Base-by-base conservation (phyloP, 2,329 filamentous ascomycete species). In the Hymenoscyphus infarciens region DNA sequence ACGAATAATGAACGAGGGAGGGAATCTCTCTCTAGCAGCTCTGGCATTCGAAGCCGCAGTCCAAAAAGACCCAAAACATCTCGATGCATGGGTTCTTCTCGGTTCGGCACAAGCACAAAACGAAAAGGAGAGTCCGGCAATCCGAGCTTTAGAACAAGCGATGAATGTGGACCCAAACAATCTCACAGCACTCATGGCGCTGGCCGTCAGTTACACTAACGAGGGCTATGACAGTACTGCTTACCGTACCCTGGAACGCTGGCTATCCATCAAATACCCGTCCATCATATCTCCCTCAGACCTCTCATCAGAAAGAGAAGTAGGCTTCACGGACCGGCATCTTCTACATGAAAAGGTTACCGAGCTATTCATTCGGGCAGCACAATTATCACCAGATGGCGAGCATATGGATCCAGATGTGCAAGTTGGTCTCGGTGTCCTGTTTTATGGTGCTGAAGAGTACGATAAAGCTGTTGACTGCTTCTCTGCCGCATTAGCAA, bases 391-490 rank as follows among this genome's bases (percentile, higher is more conserved):
- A 33, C 95, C 95, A 0, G 88, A 91, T 57, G 95, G 94, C 64
- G 91, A 92, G 72, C 91, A 95, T 72, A 98, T 99, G 90, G 96
- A 99, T 73, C 95, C 95, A 0, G 95, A 99, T 74, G 95, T 99
- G 7, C 96, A 99, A 77, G 95, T 99, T 63, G 95, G 95, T 0
- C 83, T 99, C 1, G 96, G 96, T 39, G 95, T 99, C 4, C 84
- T 99, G 16, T 98, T 99, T 80, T 99, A 99, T 78, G 95, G 94
- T 59, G 92, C 91, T 33, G 95, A 99, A 77, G 94, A 98, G 74
- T 98, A 97, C 79, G 91, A 95, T 75, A 99, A 99, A 80, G 95
- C 95, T 0, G 94, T 99, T 42, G 95, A 99, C 80, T 99, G 96
- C 81, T 99, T 99, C 84, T 90, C 89, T 61, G 88, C 94, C 0